A percentile compares a stretch with the other conserved stretches of the same genome.
Evolutionary conservation across 2,329 filamentous ascomycete genomes (phyloP).

Genomic region (Epichloe bromicola): DNA sequence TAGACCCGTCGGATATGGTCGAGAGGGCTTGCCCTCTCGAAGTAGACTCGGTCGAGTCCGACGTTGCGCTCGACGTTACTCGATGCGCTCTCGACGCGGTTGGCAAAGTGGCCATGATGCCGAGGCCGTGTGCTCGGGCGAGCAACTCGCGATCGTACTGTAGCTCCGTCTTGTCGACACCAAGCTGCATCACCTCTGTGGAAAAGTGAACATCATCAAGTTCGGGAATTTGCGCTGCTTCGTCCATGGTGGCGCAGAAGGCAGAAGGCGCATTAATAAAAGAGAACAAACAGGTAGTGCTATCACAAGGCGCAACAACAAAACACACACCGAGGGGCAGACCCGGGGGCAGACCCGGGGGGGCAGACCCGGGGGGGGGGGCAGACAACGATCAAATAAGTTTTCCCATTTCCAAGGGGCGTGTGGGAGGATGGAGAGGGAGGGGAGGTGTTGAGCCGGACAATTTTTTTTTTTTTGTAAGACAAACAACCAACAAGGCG

Average conservation of each 20-base stretch:
- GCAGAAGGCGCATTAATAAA: background rate
- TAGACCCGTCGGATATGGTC: constrained; percentile 27
- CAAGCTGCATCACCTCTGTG: constrained; percentile 25
- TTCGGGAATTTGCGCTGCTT: constrained; percentile 18
- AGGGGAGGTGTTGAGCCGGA: background rate
- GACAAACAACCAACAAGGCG: too few species aligned
- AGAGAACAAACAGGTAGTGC: background rate
- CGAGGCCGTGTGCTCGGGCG: constrained; percentile 22
- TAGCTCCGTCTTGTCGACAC: constrained; percentile 22
- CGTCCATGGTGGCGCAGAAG: constrained; percentile 4
- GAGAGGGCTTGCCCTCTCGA: constrained; percentile 32
- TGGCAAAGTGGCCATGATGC: constrained; percentile 18
- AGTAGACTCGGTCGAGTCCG: constrained; percentile 26
- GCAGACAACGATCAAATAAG: constrained; percentile 2
- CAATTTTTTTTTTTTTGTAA: too few species aligned
- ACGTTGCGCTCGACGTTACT: constrained; percentile 27
- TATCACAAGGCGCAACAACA: background rate
- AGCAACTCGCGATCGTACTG: constrained; percentile 25
- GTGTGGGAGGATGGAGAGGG: background rate
- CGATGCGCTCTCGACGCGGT: constrained; percentile 18
- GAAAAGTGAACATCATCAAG: constrained; percentile 27
- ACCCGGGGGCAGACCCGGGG: too few species aligned
- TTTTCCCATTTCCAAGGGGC: background rate
- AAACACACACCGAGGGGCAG: background rate
- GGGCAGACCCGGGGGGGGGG: too few species aligned